phyloP scores from a whole-genome alignment of 2,329 filamentous ascomycete genomes.

The Cladorrhinum sp. region DNA sequence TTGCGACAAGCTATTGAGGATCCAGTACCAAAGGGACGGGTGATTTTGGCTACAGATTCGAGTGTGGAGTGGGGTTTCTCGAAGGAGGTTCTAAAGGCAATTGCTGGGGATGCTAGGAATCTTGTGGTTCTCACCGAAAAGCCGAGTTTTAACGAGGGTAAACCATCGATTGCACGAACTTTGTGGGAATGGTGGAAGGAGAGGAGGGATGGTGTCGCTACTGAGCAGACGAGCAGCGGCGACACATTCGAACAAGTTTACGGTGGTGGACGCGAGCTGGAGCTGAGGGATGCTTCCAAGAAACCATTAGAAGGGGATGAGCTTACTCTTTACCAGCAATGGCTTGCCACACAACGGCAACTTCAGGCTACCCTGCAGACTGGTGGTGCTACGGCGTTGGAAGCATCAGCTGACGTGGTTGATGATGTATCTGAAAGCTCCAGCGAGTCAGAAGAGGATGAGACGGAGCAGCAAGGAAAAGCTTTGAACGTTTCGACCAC shows the following conservation, averaged over 20 bases:
- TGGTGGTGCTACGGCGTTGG: constrained; percentile 64
- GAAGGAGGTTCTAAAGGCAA: constrained; percentile 68
- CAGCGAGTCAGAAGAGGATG: constrained; percentile 82
- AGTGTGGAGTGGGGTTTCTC: constrained; percentile 96
- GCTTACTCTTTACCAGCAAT: constrained; percentile 81
- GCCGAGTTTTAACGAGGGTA: constrained; percentile 45
- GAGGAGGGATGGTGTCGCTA: constrained; percentile 58
- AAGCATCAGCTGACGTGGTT: constrained; percentile 68
- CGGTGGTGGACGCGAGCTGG: constrained; percentile 60
- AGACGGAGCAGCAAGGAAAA: constrained; percentile 86
- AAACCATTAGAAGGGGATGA: constrained; percentile 72
- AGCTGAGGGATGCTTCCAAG: constrained; percentile 59
- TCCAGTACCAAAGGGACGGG: constrained; percentile 52
- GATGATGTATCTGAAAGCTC: constrained; percentile 86
- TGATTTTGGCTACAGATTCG: constrained; percentile 87
- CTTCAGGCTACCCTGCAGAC: constrained; percentile 77
- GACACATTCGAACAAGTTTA: constrained; percentile 66
- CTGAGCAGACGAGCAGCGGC: constrained; percentile 52
- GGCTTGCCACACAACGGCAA: constrained; percentile 82
- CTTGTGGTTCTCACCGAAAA: constrained; percentile 84
- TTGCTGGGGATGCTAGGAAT: constrained; percentile 77
- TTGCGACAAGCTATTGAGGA: constrained; percentile 46
- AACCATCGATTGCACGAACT: constrained; percentile 64
- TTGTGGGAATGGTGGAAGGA: constrained; percentile 81
- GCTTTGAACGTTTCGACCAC: constrained; percentile 85